These are phyloP conservation scores for Phlyctochytrium bullatum DNA, from an alignment of 192 early-diverging fungal genomes.

Conservation along the genomic window DNA sequence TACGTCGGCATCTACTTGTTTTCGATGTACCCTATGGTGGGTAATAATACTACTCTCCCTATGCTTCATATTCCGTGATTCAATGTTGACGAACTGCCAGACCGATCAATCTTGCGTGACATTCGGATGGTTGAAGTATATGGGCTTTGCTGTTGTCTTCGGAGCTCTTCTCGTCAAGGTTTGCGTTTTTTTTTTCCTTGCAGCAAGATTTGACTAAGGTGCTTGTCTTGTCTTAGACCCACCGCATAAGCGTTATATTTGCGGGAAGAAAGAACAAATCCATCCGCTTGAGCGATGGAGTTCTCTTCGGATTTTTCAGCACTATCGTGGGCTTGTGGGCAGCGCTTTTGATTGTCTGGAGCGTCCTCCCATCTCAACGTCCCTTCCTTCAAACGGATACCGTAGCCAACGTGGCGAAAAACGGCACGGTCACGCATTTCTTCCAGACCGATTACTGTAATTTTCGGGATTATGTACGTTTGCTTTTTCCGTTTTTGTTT, in stretches of 20 bases:
- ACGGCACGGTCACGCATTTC: not conserved
- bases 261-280: not conserved
- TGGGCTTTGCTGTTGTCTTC: conserved; percentile 1
- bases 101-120: not conserved
- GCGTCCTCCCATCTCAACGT: not conserved
- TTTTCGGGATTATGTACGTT: not conserved
- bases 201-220: not conserved
- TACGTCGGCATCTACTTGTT: not conserved
- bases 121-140: conserved; percentile 1
- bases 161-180: conserved; percentile 7
- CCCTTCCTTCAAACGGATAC: not conserved
- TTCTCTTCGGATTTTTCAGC: not conserved
- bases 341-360: not conserved
- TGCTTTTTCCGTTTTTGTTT: too few species aligned
- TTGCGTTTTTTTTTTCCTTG: not conserved
- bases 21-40: not conserved
- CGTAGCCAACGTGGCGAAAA: not conserved
- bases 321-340: not conserved
- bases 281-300: not conserved
- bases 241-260: not conserved
- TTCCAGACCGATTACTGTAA: not conserved
- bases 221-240: too few species aligned
- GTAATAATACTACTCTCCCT: too few species aligned
- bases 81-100: too few species aligned
- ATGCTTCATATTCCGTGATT: too few species aligned